These are phyloP conservation scores for Pichiaceae sp. DNA, from an alignment of 1,139 yeast species.

Conservation along the genomic window DNA sequence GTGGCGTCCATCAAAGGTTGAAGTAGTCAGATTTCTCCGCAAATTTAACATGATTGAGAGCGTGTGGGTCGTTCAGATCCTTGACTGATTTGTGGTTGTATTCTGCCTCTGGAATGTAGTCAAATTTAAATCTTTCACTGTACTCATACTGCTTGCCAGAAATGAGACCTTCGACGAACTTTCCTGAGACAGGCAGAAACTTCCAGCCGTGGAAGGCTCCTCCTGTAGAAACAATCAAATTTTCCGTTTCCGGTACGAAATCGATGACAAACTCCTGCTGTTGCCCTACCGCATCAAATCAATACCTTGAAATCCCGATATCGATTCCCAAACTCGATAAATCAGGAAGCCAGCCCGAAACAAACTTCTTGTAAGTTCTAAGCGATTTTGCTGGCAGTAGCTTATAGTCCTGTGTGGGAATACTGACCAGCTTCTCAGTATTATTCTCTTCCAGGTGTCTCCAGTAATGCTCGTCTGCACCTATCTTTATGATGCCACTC, in stretches of 20 bases:
- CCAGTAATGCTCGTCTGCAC: constrained; percentile 8
- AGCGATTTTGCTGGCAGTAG: constrained; percentile 8
- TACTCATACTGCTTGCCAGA: constrained; percentile 1
- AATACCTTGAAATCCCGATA: constrained; percentile 9
- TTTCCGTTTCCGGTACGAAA: constrained; percentile 19
- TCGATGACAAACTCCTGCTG: constrained; percentile 24
- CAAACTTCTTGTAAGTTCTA: constrained; percentile 8
- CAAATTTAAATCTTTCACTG: constrained; percentile 1
- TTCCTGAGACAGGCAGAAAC: constrained; percentile 21
- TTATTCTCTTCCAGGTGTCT: constrained; percentile 6
- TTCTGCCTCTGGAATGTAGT: not conserved
- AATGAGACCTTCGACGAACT: constrained; percentile 3
- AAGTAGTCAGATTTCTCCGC: constrained; percentile 1
- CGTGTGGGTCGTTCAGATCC: not conserved
- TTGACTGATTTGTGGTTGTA: not conserved
- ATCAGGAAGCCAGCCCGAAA: constrained; percentile 6
- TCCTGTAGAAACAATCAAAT: constrained; percentile 24
- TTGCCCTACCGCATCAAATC: constrained; percentile 24
- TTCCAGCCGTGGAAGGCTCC: constrained; percentile 28
- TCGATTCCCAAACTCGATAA: constrained; percentile 9
- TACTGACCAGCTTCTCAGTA: not conserved
- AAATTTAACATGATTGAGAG: not conserved
- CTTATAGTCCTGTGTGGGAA: constrained; percentile 1
- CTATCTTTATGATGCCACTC: constrained; percentile 9
- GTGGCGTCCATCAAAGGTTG: not conserved